phyloP scores from a whole-genome alignment of 2,329 filamentous ascomycete species.

The Aquanectria penicillioides region DNA sequence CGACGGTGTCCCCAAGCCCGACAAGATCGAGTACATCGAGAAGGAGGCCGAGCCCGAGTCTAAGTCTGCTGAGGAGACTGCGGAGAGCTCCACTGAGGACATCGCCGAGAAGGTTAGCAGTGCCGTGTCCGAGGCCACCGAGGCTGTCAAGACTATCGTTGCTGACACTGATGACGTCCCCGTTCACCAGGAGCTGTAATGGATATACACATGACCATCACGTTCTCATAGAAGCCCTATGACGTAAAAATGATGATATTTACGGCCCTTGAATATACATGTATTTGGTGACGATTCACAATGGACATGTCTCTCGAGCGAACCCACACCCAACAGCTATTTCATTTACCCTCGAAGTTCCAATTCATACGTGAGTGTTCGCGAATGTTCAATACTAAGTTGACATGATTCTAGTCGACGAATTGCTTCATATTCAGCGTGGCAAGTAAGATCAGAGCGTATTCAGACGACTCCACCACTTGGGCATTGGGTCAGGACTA shows the following conservation, averaged over 20 bases:
- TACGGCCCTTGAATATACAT: conserved; percentile 11
- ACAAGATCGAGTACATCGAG: conserved; percentile 47
- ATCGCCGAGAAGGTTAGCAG: conserved; percentile 51
- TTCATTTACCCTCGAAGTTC: too few relatives aligned
- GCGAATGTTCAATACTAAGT: too few relatives aligned
- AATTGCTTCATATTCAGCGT: too few relatives aligned
- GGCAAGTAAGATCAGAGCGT: too few relatives aligned
- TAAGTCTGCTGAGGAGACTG: conserved; percentile 36
- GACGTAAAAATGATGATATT: conserved; percentile 5
- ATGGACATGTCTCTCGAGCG: too few relatives aligned
- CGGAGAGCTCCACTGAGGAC: conserved; percentile 17
- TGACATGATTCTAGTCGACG: too few relatives aligned
- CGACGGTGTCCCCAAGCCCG: conserved; percentile 68
- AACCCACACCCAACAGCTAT: too few relatives aligned
- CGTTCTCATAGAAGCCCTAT: conserved; percentile 20
- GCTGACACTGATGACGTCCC: conserved; percentile 65
- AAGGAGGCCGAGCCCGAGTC: conserved; percentile 39
- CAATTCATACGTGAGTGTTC: too few relatives aligned
- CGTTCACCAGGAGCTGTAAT: conserved; percentile 70
- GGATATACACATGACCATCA: conserved; percentile 15
- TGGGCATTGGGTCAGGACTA: too few relatives aligned
- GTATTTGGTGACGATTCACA: too few relatives aligned
- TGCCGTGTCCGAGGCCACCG: conserved; percentile 56
- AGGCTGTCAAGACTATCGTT: conserved; percentile 62
- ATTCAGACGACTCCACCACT: too few relatives aligned